Percentiles rank a stretch among this genome's conserved stretches.
These are phyloP conservation scores for Paragyromitra xinjiangensis DNA, from an alignment of 495 filamentous ascomycete species.

Conservation along the genomic window DNA sequence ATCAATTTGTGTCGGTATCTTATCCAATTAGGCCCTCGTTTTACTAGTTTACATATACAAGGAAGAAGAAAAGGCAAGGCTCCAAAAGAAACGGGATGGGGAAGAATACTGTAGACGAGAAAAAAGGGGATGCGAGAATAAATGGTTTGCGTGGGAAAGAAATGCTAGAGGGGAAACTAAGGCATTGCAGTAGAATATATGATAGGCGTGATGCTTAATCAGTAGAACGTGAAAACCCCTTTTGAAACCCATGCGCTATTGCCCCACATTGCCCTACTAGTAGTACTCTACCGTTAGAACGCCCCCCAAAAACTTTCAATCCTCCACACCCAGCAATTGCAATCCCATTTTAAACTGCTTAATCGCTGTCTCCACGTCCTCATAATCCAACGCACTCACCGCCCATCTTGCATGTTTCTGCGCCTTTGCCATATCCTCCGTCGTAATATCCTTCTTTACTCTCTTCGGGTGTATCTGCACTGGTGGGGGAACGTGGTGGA, in stretches of 20 bases:
- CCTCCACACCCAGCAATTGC: slow-evolving; percentile 66
- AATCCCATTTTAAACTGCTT: slow-evolving; percentile 82
- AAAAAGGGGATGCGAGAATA: background rate
- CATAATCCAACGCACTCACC: slow-evolving; percentile 94
- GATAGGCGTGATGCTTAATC: background rate
- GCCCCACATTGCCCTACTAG: background rate
- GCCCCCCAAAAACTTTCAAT: background rate
- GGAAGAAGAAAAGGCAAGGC: background rate
- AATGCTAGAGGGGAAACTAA: background rate
- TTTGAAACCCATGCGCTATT: slow-evolving; percentile 3
- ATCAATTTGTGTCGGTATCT: background rate
- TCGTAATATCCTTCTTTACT: slow-evolving; percentile 46
- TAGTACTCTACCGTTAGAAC: background rate
- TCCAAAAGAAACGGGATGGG: background rate
- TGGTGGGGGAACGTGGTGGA: slow-evolving; percentile 47
- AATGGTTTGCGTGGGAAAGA: background rate
- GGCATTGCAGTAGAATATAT: slow-evolving; percentile 2
- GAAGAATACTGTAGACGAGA: background rate
- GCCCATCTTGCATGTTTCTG: slow-evolving; percentile 98
- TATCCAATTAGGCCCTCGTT: background rate
- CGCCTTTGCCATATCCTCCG: slow-evolving; percentile 81
- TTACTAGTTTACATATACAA: slow-evolving; percentile 41
- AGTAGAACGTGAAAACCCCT: background rate
- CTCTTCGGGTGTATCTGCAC: slow-evolving; percentile 40
- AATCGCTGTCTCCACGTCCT: slow-evolving; percentile 90